These are phyloP conservation scores for Cystobasidiaceae sp. DNA, from an alignment of 1,284 basidiomycete species.

Conservation along the genomic window DNA sequence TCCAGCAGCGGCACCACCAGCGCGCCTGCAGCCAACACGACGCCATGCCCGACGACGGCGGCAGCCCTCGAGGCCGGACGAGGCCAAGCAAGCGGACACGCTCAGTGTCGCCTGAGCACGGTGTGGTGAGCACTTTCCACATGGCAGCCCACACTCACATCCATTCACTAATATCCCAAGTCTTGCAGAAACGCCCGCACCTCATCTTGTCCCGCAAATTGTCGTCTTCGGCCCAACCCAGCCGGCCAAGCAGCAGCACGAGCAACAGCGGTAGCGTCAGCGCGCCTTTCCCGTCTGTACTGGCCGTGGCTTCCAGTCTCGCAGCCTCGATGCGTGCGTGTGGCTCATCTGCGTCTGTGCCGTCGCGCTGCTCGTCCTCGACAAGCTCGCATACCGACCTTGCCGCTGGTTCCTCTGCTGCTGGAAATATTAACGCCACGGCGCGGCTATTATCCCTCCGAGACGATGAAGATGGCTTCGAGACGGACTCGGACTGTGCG, in stretches of 20 bases:
- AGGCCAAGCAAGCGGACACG: constrained; percentile 17
- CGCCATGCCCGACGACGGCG: not conserved
- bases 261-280: not conserved
- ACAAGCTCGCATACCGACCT: too few species aligned
- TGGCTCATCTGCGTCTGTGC: not conserved
- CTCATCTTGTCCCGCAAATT: constrained; percentile 16
- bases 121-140: not conserved
- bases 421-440: too few species aligned
- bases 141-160: too few species aligned
- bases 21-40: not conserved
- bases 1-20: constrained; percentile 1
- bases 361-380: too few species aligned
- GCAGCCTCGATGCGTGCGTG: not conserved
- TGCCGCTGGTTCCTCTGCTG: too few species aligned
- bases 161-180: not conserved
- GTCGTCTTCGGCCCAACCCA: not conserved
- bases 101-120: constrained; percentile 17
- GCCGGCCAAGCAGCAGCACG: not conserved
- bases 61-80: not conserved
- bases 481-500: too few species aligned
- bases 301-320: constrained; percentile 9
- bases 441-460: too few species aligned
- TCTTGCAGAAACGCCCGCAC: constrained; percentile 19
- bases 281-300: constrained; percentile 19
- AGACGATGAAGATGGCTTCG: not conserved